Evolutionary conservation across 352 stramenopile genomes (phyloP).

Genomic region (Elongisporangium senticosum): DNA sequence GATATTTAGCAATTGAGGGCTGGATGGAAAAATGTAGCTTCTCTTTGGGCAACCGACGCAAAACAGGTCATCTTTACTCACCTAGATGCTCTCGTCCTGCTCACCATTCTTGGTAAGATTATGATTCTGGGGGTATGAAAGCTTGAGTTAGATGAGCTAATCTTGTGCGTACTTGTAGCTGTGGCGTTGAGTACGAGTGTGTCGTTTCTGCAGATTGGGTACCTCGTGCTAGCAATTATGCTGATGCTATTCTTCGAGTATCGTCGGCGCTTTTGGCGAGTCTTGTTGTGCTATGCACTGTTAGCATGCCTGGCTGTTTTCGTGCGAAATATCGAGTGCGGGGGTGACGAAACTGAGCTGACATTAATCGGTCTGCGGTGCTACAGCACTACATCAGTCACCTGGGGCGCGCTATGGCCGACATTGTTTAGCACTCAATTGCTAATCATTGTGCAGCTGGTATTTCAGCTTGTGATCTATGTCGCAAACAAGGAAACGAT

Average conservation of each 20-base stretch:
- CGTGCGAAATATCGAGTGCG: slow-evolving; percentile 72
- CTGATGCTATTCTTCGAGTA: slow-evolving; percentile 83
- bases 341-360: slow-evolving; percentile 20
- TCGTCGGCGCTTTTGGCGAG: slow-evolving; percentile 67
- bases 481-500: slow-evolving; percentile 65
- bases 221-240: slow-evolving; percentile 69
- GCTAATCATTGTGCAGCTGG: slow-evolving; percentile 77
- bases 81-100: slow-evolving; percentile 70
- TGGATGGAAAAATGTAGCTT: slow-evolving; percentile 40
- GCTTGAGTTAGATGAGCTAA: background rate
- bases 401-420: slow-evolving; percentile 70
- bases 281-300: slow-evolving; percentile 69
- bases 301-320: slow-evolving; percentile 70
- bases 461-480: slow-evolving; percentile 86
- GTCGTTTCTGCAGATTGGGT: slow-evolving; percentile 81
- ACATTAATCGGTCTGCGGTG: slow-evolving; percentile 69
- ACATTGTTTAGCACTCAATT: slow-evolving; percentile 81
- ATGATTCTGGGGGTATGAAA: background rate
- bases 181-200: slow-evolving; percentile 77
- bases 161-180: slow-evolving; percentile 21
- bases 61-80: slow-evolving; percentile 73
- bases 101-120: slow-evolving; percentile 69
- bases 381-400: slow-evolving; percentile 47
- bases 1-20: slow-evolving; percentile 36
- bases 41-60: slow-evolving; percentile 65